Base-by-base conservation (phyloP, 176 grass and related monocot species). In the Ensete glaucum region DNA sequence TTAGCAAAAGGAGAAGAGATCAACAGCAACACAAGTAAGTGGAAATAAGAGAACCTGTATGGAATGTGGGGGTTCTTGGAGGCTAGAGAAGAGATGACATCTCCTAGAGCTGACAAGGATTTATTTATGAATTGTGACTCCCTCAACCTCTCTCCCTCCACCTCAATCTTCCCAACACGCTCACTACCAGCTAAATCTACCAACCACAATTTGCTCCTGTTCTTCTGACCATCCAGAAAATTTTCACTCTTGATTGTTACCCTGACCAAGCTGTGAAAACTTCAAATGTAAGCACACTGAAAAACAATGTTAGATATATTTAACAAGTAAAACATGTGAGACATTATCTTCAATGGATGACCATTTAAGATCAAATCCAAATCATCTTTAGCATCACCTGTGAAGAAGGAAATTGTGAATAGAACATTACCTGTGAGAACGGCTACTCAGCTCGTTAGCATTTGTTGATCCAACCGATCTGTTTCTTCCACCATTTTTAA, bases 171-270 rank as follows among this genome's bases (percentile, higher is more conserved):
- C 4, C 69, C 85, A 34, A 88, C 16, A 22, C 96, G 85, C 57
- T 99, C 96, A 75, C 96, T 95, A 62, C 96, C 96, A 71, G 96
- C 96, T 71, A 99, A 87, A 67, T 99, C 96, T 34, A 99, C 91
- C 14, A 99, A 50, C 96, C 96, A 99, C 76, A 99, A 85, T 55
- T 94, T 76, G 71, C 91, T 99, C 62, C 62, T 91, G 67, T 51
- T 85, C 54, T 72, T 87, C 22, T 94, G 86, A 29, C 76, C 84
- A 13, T 85, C 91, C 58, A 91, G 79, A 49, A 88, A 73, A 76
- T 89, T 71, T 82, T 95, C 83, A 60, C 91, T 91, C 56, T 56
- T 82, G 65, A 99, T 82, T 52, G 85, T 95, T 22, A 99, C 83
- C 76, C 91, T 84, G 64, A 99, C 91, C 83, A 99, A 89, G 80